Percentiles rank a stretch among this genome's conserved stretches.
Conservation (phyloP, 495 filamentous ascomycete species). For the Aspergillus ostianus region DNA sequence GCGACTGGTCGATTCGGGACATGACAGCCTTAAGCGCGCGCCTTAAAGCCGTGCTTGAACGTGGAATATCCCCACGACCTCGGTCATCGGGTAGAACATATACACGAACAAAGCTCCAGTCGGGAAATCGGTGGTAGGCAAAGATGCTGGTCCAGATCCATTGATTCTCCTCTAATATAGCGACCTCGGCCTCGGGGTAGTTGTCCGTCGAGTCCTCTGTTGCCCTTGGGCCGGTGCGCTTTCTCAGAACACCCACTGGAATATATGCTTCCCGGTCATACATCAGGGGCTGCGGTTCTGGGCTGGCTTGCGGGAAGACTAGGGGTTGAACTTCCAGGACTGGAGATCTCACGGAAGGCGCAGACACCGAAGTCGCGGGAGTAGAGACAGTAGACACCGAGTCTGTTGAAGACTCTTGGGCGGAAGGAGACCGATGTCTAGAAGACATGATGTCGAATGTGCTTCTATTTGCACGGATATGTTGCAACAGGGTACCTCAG, state of each 20-base stretch:
- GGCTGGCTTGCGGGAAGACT: background rate
- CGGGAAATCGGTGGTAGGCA: conserved; percentile 14
- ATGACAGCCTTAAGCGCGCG: conserved; percentile 52
- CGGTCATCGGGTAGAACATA: conserved; percentile 70
- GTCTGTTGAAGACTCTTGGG: conserved; percentile 2
- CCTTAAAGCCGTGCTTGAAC: conserved; percentile 39
- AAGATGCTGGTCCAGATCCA: conserved; percentile 33
- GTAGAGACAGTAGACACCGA: background rate
- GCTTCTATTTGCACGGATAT: background rate
- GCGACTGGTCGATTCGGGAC: conserved; percentile 54
- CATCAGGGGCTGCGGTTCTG: background rate
- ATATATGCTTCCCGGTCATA: conserved; percentile 15
- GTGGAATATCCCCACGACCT: conserved; percentile 46
- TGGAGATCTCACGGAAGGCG: background rate
- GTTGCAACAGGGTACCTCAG: background rate
- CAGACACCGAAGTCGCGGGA: background rate
- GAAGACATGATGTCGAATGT: background rate
- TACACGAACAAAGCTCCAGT: conserved; percentile 45
- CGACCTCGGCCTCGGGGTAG: conserved; percentile 25
- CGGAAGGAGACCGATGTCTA: background rate
- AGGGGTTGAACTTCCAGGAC: background rate
- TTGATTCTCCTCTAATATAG: conserved; percentile 23
- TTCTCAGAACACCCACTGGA: conserved; percentile 22
- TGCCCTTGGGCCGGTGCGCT: background rate
- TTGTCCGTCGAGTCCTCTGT: background rate